A percentile compares a stretch with the other conserved stretches of the same genome.
These are phyloP conservation scores for Rhodotorula paludigena DNA, from an alignment of 768 basidiomycete species.

Conservation along the genomic window DNA sequence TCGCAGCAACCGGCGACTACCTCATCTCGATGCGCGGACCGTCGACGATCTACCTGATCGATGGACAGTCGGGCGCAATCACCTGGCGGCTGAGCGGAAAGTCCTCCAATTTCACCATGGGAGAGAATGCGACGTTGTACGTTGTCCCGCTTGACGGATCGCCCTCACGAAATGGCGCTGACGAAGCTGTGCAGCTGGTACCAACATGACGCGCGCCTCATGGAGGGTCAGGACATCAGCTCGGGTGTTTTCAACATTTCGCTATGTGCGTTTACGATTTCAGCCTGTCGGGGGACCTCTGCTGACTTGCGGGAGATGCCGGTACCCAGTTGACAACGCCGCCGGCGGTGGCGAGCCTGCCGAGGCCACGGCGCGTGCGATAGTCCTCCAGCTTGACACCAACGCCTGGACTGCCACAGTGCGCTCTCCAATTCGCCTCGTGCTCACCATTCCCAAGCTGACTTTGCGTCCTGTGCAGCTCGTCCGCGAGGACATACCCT, in stretches of 20 bases:
- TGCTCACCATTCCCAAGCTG: no score
- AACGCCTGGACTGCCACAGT: background rate
- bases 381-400: background rate
- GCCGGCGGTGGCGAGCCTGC: background rate
- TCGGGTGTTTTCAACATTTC: background rate
- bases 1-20: constrained; percentile 39
- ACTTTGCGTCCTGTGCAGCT: no score
- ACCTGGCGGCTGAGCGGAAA: constrained; percentile 40
- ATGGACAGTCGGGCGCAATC: constrained; percentile 30
- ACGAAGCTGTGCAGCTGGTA: background rate
- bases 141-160: no score
- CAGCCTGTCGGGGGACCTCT: no score
- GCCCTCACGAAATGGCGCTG: background rate
- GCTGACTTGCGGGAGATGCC: no score
- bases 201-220: background rate
- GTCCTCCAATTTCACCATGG: constrained; percentile 37
- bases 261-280: no score
- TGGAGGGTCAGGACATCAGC: background rate
- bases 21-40: constrained; percentile 42
- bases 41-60: constrained; percentile 42
- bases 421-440: no score
- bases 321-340: background rate
- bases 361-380: background rate
- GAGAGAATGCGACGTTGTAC: background rate
- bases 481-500: background rate